Percentiles rank a stretch among this genome's conserved stretches.
Conservation (phyloP, 1,139 yeast genomes). For the Pichia sp. region DNA sequence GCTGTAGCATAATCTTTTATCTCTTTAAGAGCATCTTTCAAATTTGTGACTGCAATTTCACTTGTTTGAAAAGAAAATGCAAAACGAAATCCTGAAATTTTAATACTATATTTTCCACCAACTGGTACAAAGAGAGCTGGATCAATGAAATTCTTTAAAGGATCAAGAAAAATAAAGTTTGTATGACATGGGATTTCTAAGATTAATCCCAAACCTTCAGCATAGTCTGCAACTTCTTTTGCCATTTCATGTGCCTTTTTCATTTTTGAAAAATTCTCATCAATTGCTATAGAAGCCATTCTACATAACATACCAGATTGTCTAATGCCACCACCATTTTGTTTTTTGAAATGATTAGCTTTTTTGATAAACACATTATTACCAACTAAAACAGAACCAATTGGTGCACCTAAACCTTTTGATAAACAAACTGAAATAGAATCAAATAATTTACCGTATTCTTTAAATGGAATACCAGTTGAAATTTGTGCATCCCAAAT, state of each 20-base stretch:
- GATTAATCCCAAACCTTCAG: conserved; percentile 46
- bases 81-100: conserved; percentile 57
- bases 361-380: conserved; percentile 51
- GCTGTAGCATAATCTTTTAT: conserved; percentile 43
- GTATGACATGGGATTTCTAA: conserved; percentile 78
- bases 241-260: conserved; percentile 60
- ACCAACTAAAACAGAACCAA: conserved; percentile 86
- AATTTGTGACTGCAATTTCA: conserved; percentile 55
- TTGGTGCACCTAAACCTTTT: conserved; percentile 90
- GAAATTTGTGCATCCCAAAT: conserved; percentile 84
- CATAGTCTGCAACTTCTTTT: conserved; percentile 53
- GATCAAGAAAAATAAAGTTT: conserved; percentile 76
- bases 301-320: conserved; percentile 79
- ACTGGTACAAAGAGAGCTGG: conserved; percentile 43
- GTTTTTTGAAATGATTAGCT: conserved; percentile 86
- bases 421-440: conserved; percentile 85
- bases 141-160: conserved; percentile 51
- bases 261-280: conserved; percentile 61
- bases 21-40: conserved; percentile 55
- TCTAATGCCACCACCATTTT: conserved; percentile 92
- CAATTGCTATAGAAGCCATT: conserved; percentile 77
- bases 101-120: conserved; percentile 52
- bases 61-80: conserved; percentile 82
- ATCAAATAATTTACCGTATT: conserved; percentile 77
- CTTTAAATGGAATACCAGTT: conserved; percentile 60